Conservation (phyloP, 192 early-diverging fungal genomes). For the Coemansia sp. region DNA sequence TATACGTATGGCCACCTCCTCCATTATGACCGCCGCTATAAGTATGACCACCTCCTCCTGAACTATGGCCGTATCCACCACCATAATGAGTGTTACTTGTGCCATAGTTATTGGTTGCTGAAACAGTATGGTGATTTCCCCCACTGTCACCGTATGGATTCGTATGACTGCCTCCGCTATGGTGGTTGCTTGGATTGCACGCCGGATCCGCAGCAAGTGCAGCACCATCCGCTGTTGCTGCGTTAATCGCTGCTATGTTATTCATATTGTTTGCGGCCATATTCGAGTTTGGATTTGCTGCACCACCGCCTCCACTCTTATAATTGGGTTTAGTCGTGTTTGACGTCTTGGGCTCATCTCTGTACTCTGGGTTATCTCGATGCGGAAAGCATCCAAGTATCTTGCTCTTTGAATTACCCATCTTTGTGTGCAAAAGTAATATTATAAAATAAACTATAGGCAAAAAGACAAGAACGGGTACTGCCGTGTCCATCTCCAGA, state of each 20-base stretch:
- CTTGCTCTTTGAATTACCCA: background rate
- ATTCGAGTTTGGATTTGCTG: too few species aligned
- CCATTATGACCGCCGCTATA: background rate
- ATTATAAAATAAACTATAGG: background rate
- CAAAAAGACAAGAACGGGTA: background rate
- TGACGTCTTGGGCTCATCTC: too few species aligned
- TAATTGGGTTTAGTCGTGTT: too few species aligned
- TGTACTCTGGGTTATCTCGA: background rate
- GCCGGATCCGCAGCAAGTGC: background rate
- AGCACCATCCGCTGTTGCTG: too few species aligned
- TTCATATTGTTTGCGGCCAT: too few species aligned
- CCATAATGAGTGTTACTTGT: background rate
- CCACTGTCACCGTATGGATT: background rate
- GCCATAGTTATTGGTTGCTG: background rate
- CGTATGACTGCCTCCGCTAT: background rate
- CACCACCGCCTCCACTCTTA: too few species aligned
- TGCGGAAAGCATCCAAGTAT: background rate
- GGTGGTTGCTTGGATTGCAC: background rate
- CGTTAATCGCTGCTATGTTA: too few species aligned
- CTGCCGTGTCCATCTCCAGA: too few species aligned
- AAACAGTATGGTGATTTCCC: background rate
- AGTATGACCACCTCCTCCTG: background rate
- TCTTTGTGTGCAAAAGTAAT: background rate
- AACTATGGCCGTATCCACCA: background rate
- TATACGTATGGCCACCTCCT: background rate